Evolutionary conservation across 495 filamentous ascomycete genomes (phyloP), one percentile per base, ranked within the genome.

Genomic region (Trypethelium eluteriae): DNA sequence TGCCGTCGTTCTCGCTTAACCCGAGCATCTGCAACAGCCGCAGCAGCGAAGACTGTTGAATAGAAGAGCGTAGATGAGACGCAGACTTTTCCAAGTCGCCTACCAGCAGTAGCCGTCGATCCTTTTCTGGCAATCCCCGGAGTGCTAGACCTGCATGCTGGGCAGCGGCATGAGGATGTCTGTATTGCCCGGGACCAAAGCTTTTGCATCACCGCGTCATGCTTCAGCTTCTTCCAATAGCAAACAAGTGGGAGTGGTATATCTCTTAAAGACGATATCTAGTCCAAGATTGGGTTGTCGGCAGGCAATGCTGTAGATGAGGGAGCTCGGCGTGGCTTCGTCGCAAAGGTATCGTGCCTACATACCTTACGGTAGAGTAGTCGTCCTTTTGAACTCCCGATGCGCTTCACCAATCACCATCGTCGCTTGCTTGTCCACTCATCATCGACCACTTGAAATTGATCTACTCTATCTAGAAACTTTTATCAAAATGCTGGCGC

Each of bases 1-100:
- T 80, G 77, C 62, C 82, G 82, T 64, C 86, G 81, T 66, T 80
- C 72, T 59, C 84, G 79, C 74, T 92, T 92, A 4, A 78, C 80
- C 62, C 79, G 79, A 1, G 84, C 84, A 76, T 92, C 89, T 38
- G 83, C 79, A 2, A 89, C 75, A 46, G 87, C 83, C 1, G 89
- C 90, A n/a, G 85, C 84, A 2, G 86, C 88, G 66, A 91, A 85
- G 46, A 91, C 86, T 64, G 86, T 85, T 2, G 86, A 86, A 71
- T 90, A 91, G 67, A 85, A 81, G 12, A 86, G 83, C 2, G 88
- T 91, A 65, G 88, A 86, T 16, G 87, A 78, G 75, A 88, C 85
- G 70, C 81, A 83, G 70, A 80, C 78, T 1, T 80, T 79, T 62
- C 85, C 74, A 70, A 79, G 79, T 38, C 81, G 81, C 72, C 79